Percentiles rank a stretch among this genome's conserved stretches.
These are phyloP conservation scores for Pythium scleroteichum DNA, from an alignment of 352 stramenopile species.

Conservation along the genomic window DNA sequence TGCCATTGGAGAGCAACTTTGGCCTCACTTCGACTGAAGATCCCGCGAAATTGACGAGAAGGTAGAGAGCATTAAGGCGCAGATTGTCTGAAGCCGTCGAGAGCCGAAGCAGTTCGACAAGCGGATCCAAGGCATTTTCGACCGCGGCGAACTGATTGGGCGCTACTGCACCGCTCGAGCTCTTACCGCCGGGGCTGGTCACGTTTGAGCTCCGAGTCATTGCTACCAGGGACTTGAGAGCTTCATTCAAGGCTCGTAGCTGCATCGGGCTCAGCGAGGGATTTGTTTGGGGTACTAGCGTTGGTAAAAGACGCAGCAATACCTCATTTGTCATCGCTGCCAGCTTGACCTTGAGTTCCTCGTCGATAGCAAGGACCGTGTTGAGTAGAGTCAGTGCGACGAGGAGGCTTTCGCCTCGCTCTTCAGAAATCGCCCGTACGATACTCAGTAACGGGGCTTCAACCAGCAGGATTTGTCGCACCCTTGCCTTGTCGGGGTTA, in stretches of 20 bases:
- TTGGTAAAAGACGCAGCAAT: conserved; percentile 50
- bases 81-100: conserved; percentile 31
- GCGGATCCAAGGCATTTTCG: conserved; percentile 41
- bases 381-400: conserved; percentile 53
- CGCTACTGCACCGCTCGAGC: not conserved
- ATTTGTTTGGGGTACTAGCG: conserved; percentile 10
- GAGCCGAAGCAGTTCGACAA: conserved; percentile 44
- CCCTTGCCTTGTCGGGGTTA: conserved; percentile 30
- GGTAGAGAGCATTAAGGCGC: conserved; percentile 55
- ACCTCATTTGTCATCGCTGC: conserved; percentile 63
- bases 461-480: conserved; percentile 26
- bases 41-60: conserved; percentile 69
- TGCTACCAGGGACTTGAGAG: conserved; percentile 47
- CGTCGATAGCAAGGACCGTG: conserved; percentile 45
- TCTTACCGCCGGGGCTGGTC: not conserved
- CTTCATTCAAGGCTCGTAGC: conserved; percentile 35
- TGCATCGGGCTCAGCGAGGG: conserved; percentile 12
- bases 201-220: conserved; percentile 36
- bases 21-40: conserved; percentile 40
- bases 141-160: conserved; percentile 29
- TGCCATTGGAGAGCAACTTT: conserved; percentile 45
- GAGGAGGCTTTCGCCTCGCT: conserved; percentile 35
- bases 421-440: conserved; percentile 53
- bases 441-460: conserved; percentile 47
- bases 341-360: conserved; percentile 52